Conservation (phyloP, 2,329 filamentous ascomycete genomes). For the Cordyceps tenuipes region DNA sequence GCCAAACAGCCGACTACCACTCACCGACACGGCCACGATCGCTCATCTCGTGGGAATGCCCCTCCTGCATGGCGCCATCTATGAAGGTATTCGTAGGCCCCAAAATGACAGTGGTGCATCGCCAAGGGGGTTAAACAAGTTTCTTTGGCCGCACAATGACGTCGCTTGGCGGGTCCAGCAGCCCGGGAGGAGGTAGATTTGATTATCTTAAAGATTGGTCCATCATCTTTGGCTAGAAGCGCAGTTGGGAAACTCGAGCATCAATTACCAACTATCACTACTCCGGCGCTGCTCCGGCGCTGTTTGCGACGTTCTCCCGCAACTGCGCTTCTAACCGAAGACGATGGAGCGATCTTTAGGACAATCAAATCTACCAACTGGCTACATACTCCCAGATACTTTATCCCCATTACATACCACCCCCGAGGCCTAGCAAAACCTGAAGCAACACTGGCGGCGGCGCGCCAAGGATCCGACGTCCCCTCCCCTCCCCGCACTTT, state of each 20-base stretch:
- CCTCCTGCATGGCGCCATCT: neutral
- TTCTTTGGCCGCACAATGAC: neutral
- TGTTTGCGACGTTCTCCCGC: too few species aligned
- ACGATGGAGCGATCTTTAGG: too few species aligned
- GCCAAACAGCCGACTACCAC: neutral
- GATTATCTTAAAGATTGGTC: too few species aligned
- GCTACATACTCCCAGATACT: too few species aligned
- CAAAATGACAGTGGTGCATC: neutral
- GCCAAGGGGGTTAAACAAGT: neutral
- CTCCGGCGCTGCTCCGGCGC: too few species aligned
- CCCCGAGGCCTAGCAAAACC: neutral
- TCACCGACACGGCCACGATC: neutral
- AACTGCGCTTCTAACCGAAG: neutral
- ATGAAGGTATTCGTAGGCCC: neutral
- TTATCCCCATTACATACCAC: too few species aligned
- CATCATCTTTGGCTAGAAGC: too few species aligned
- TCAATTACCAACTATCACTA: too few species aligned
- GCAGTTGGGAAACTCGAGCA: too few species aligned
- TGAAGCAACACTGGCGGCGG: neutral
- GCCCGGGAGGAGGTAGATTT: too few species aligned
- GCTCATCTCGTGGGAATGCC: neutral
- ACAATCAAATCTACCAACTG: too few species aligned
- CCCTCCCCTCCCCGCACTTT: constrained; percentile 1
- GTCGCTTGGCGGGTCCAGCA: neutral
- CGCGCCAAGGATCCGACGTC: neutral